These are phyloP conservation scores for Colletotrichum destructivum DNA, from an alignment of 2,329 filamentous ascomycete genomes.

Conservation along the genomic window DNA sequence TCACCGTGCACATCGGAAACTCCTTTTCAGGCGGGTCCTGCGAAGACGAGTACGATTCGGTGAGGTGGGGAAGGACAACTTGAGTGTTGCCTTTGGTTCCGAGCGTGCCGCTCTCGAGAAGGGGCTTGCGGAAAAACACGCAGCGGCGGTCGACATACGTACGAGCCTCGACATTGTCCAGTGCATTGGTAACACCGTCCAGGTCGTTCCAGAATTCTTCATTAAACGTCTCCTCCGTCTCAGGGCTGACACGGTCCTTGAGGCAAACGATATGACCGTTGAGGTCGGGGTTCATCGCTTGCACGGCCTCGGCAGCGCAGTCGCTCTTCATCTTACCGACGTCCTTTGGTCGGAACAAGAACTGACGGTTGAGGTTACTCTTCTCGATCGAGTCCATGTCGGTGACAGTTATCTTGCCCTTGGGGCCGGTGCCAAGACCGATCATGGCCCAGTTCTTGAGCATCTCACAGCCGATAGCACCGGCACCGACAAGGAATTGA, in stretches of 20 bases:
- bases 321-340: constrained; percentile 98
- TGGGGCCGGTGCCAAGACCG: constrained; percentile 88
- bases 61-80: constrained; percentile 90
- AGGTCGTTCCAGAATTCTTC: constrained; percentile 91
- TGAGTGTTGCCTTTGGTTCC: constrained; percentile 99
- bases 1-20: constrained; percentile 98
- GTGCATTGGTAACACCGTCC: constrained; percentile 94
- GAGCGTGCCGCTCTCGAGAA: constrained; percentile 97
- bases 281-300: constrained; percentile 95
- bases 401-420: constrained; percentile 92
- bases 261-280: constrained; percentile 87
- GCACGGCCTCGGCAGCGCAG: constrained; percentile 89
- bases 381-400: constrained; percentile 99
- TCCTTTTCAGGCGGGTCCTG: constrained; percentile 98
- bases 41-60: constrained; percentile 95
- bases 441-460: constrained; percentile 99
- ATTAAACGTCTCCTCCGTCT: constrained; percentile 95
- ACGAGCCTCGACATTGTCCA: constrained; percentile 97
- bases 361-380: constrained; percentile 98
- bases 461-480: constrained; percentile 99
- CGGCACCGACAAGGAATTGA: constrained; percentile 95
- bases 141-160: constrained; percentile 97
- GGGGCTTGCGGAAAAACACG: constrained; percentile 97
- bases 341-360: constrained; percentile 93
- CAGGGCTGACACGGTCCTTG: constrained; percentile 90